Percentiles rank a stretch among this genome's conserved stretches.
Evolutionary conservation across 2,329 filamentous ascomycete species (phyloP).

Genomic region (Byssothecium circinans): DNA sequence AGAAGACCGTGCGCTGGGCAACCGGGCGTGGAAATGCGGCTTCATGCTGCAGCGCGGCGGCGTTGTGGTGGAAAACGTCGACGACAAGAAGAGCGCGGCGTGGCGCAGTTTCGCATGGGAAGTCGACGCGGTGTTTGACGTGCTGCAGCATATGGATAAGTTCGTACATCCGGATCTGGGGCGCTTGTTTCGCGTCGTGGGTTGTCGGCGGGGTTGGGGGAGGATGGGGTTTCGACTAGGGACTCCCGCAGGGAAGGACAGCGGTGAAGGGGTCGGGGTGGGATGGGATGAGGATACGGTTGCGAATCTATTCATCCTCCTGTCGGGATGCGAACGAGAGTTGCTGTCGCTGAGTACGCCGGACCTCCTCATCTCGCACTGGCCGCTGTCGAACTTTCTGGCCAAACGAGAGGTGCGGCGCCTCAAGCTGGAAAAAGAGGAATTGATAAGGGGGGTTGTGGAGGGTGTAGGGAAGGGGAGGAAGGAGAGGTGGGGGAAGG

Average conservation of each 20-base stretch:
- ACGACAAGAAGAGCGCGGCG: no score
- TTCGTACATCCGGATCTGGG: no score
- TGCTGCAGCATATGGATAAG: no score
- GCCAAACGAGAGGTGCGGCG: neutral
- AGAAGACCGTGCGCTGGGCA: neutral
- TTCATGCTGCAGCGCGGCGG: no score
- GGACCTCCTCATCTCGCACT: slow-evolving; percentile 1
- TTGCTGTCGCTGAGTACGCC: slow-evolving; percentile 3
- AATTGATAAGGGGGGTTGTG: neutral
- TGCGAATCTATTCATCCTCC: slow-evolving; percentile 5
- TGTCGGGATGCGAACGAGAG: slow-evolving; percentile 13
- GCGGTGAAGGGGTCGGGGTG: neutral
- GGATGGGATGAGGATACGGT: slow-evolving; percentile 1
- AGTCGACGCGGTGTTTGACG: no score
- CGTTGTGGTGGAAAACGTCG: no score
- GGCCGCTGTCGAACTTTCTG: slow-evolving; percentile 8
- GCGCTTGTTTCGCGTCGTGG: neutral
- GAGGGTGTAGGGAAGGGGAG: neutral
- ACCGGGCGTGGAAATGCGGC: no score
- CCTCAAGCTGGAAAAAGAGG: slow-evolving; percentile 7
- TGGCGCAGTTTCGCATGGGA: no score
- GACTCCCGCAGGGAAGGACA: neutral
- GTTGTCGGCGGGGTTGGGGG: neutral
- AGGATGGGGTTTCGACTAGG: neutral
- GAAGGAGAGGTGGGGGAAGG: slow-evolving; percentile 2